Evolutionary conservation across 2,329 filamentous ascomycete genomes (phyloP), one percentile per base, ranked within the genome.

Genomic region (Elsinoe australis): DNA sequence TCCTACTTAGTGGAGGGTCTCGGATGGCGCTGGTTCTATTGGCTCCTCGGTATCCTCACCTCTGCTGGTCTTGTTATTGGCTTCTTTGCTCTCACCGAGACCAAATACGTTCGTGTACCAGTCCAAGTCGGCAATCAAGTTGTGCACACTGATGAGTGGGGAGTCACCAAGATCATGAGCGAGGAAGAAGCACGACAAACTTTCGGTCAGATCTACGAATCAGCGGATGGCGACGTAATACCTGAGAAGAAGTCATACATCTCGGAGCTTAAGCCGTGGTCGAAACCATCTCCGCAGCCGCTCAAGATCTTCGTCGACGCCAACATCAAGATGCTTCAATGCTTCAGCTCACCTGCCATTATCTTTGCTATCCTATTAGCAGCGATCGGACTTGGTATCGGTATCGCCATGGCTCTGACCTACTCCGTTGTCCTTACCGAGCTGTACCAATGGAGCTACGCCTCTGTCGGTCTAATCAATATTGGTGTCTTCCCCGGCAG

Each of bases 1-100:
- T 65, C 61, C 4, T 69, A 69, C 35, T 54, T 65, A 21, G 62
- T 60, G 2, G 62, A 60, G 1, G 60, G 61, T 3, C 52, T 64
- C 0, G 60, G 61, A 1, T 69, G 67, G 67, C 56, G 65, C 29
- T 70, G 66, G 64, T 69, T 66, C 53, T 70, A 69, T 41, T 67
- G 64, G 63, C 58, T 69, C 1, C 65, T 65, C 15, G 60, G 59
- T 7, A 64, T 66, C 32, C 58, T 66, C 3, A 54, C 62, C 6
- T 64, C 55, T 6, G 45, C 62, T 4, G 64, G 65, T 1, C 54
- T 68, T 6, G 38, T 73, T 52, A 47, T 70, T 18, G 54, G 65
- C 50, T 38, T 69, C 54, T 60, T 70, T 52, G 48, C 63, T 48
- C 55, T 66, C 47, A 62, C 72, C 50, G 62, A 75, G 62, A 62